Conservation (phyloP, 257 asterid species). For the Solanum okadae region DNA sequence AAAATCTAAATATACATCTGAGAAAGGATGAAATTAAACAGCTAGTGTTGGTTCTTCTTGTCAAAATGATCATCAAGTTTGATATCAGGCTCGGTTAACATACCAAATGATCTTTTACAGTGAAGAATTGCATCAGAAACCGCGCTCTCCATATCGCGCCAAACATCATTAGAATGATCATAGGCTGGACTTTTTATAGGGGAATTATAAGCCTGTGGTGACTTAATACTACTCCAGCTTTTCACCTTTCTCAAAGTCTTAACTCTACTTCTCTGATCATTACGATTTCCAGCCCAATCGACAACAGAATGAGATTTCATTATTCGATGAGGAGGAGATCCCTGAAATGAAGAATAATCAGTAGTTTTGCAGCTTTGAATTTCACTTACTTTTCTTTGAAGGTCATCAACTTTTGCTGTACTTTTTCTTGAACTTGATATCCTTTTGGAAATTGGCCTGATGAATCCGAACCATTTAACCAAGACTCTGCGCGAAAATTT, state of each 20-base stretch:
- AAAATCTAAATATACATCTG: not conserved
- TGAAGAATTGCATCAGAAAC: constrained; percentile 55
- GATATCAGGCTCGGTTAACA: not conserved
- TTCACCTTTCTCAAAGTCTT: constrained; percentile 9
- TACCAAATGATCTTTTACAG: constrained; percentile 58
- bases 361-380: constrained; percentile 19
- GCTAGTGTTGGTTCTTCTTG: not conserved
- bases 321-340: constrained; percentile 23
- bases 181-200: constrained; percentile 18
- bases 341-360: not conserved
- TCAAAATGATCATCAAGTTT: not conserved
- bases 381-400: constrained; percentile 34
- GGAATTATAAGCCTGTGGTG: constrained; percentile 20
- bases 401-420: constrained; percentile 30
- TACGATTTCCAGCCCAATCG: constrained; percentile 9
- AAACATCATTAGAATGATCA: constrained; percentile 3
- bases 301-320: constrained; percentile 18
- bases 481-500: constrained; percentile 16
- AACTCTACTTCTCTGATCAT: not conserved
- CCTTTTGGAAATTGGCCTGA: constrained; percentile 20
- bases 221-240: constrained; percentile 21
- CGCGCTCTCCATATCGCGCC: constrained; percentile 41
- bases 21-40: not conserved
- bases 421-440: constrained; percentile 23
- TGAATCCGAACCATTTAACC: constrained; percentile 21